phyloP scores from a whole-genome alignment of 805 yeast genomes.

The Sugiyamaella mastotermitis region DNA sequence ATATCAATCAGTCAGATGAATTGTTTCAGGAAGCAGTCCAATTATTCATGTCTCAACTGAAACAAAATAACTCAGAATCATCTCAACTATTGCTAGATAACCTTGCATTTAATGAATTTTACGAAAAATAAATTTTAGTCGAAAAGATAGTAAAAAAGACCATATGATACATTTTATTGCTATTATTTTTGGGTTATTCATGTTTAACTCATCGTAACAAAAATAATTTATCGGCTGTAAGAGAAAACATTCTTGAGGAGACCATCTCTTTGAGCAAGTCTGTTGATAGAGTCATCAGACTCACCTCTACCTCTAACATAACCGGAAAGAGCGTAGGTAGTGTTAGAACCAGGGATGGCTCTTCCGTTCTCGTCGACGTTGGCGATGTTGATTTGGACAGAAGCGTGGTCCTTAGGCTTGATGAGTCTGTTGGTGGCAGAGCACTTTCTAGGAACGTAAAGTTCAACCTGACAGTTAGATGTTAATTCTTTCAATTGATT shows the following conservation, averaged over 20 bases:
- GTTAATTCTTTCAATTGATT: not conserved
- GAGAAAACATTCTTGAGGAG: conserved; percentile 69
- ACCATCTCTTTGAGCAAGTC: conserved; percentile 99
- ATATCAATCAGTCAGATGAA: too few species aligned
- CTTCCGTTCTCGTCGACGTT: conserved; percentile 96
- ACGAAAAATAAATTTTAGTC: too few species aligned
- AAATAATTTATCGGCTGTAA: conserved; percentile 33
- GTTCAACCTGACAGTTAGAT: conserved; percentile 70
- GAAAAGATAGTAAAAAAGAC: too few species aligned
- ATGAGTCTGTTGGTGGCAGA: conserved; percentile 99
- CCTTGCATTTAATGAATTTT: too few species aligned
- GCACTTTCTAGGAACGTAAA: conserved; percentile 99
- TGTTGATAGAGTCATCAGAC: conserved; percentile 98
- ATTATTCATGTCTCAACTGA: too few species aligned
- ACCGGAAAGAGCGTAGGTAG: conserved; percentile 96
- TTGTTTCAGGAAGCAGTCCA: too few species aligned
- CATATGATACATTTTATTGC: too few species aligned
- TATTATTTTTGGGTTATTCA: too few species aligned
- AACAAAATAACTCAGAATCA: too few species aligned
- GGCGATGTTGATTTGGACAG: conserved; percentile 98
- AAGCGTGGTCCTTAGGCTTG: conserved; percentile 99
- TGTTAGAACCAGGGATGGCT: conserved; percentile 82
- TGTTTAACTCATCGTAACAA: too few species aligned
- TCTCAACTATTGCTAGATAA: too few species aligned
- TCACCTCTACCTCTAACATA: conserved; percentile 99